phyloP scores from a whole-genome alignment of 139 green algal genomes.

The Desmodesmus armatus region DNA sequence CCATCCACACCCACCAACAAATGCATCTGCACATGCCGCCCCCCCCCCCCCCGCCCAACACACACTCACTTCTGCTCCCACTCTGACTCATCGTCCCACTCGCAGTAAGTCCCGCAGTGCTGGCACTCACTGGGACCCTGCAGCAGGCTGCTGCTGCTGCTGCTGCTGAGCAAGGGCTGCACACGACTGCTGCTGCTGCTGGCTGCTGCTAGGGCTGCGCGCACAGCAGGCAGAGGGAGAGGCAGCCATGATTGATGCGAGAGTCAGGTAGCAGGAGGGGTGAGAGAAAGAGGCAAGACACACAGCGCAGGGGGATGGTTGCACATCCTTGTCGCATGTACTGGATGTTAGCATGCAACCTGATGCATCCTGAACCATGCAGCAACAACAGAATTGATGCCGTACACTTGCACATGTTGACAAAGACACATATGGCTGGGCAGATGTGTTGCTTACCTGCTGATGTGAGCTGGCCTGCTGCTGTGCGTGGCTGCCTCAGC shows the following conservation, averaged over 20 bases:
- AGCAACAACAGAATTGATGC: background rate
- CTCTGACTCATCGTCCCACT: conserved; percentile 67
- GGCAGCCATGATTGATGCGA: too few species aligned
- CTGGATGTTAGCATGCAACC: too few species aligned
- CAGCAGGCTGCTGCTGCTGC: background rate
- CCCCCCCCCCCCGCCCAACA: background rate
- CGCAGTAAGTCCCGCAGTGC: conserved; percentile 58
- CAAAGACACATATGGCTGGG: too few species aligned
- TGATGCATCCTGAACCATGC: background rate
- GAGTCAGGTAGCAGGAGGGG: too few species aligned
- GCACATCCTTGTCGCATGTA: too few species aligned
- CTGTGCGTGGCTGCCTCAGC: conserved; percentile 41
- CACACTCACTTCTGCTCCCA: conserved; percentile 63
- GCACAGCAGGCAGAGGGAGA: too few species aligned
- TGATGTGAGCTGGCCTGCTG: conserved; percentile 2
- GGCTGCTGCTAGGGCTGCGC: background rate
- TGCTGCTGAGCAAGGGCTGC: conserved; percentile 9
- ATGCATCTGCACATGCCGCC: background rate
- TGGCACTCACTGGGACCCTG: conserved; percentile 47
- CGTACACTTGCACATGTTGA: background rate
- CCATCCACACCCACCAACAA: too few species aligned
- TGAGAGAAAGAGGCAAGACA: too few species aligned
- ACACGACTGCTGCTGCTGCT: background rate
- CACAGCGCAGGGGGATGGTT: too few species aligned
- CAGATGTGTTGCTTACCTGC: too few species aligned